Conservation (phyloP, 176 grass and related monocot genomes). For the Urochloa ruziziensis region DNA sequence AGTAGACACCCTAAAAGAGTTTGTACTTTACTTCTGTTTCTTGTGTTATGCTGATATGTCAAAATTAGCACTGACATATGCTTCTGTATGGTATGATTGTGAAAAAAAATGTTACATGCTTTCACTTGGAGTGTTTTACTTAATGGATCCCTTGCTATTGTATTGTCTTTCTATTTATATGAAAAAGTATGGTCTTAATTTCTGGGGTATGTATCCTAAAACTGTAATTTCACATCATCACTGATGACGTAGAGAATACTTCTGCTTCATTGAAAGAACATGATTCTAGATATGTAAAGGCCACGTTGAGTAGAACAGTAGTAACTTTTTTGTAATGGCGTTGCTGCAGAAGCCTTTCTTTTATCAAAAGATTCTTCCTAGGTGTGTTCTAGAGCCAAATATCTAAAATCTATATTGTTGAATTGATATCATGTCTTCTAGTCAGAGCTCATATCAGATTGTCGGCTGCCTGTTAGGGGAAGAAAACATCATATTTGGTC, state of each 20-base stretch:
- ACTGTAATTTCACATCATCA: not conserved
- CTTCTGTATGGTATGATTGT: not conserved
- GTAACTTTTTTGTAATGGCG: not conserved
- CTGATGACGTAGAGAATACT: not conserved
- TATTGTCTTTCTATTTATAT: not conserved
- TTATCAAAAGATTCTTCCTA: not conserved
- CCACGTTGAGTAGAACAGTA: not conserved
- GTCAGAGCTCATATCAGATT: not conserved
- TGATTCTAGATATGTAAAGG: not conserved
- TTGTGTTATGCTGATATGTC: not conserved
- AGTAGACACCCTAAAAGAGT: not conserved
- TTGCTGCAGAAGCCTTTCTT: not conserved
- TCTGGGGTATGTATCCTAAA: not conserved
- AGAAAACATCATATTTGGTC: not conserved
- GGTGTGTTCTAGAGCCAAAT: not conserved
- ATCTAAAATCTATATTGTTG: not conserved
- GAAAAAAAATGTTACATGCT: not conserved
- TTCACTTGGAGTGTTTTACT: not conserved
- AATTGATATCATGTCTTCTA: not conserved
- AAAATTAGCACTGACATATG: not conserved
- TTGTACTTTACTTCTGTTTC: not conserved
- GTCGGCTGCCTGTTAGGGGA: not conserved
- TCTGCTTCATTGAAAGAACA: not conserved
- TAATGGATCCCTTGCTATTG: not conserved
- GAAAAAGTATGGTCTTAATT: not conserved